Evolutionary conservation across 805 yeast genomes (phyloP).

Genomic region (Yarrowia osloensis): DNA sequence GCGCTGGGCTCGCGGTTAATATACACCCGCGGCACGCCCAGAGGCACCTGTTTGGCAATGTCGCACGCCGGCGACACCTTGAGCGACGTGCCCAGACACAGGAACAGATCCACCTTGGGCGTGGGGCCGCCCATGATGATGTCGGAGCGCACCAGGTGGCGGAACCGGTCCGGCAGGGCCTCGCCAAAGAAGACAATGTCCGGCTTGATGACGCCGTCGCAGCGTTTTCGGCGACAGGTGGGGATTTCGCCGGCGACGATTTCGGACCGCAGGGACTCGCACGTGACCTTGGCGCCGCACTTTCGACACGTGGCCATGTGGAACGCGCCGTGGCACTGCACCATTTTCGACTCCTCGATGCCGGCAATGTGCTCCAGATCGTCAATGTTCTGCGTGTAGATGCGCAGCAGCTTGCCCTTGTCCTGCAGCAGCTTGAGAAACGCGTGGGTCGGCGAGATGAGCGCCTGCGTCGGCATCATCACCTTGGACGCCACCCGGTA

Average conservation of each 20-base stretch:
- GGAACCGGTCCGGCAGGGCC: constrained; percentile 69
- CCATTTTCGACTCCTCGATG: constrained; percentile 60
- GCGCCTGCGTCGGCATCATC: constrained; percentile 61
- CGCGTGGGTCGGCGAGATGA: constrained; percentile 74
- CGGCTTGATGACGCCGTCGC: constrained; percentile 87
- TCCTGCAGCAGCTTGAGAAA: constrained; percentile 75
- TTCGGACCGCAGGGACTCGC: constrained; percentile 61
- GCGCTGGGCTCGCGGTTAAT: constrained; percentile 75
- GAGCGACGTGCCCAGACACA: constrained; percentile 87
- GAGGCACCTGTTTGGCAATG: constrained; percentile 71
- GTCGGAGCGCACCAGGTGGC: constrained; percentile 48
- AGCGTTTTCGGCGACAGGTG: constrained; percentile 58
- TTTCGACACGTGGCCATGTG: constrained; percentile 83
- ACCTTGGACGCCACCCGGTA: constrained; percentile 85
- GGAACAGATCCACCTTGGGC: constrained; percentile 68
- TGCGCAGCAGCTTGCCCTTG: constrained; percentile 72
- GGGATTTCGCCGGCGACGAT: constrained; percentile 65
- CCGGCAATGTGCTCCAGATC: constrained; percentile 84
- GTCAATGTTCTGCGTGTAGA: constrained; percentile 90
- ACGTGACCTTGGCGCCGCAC: constrained; percentile 67
- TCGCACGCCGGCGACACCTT: constrained; percentile 92
- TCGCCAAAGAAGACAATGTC: constrained; percentile 93
- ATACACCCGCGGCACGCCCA: constrained; percentile 77
- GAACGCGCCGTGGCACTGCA: constrained; percentile 93
- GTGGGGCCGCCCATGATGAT: constrained; percentile 57